phyloP scores from a whole-genome alignment of 352 stramenopile species.

The Globisporangium megalacanthum region DNA sequence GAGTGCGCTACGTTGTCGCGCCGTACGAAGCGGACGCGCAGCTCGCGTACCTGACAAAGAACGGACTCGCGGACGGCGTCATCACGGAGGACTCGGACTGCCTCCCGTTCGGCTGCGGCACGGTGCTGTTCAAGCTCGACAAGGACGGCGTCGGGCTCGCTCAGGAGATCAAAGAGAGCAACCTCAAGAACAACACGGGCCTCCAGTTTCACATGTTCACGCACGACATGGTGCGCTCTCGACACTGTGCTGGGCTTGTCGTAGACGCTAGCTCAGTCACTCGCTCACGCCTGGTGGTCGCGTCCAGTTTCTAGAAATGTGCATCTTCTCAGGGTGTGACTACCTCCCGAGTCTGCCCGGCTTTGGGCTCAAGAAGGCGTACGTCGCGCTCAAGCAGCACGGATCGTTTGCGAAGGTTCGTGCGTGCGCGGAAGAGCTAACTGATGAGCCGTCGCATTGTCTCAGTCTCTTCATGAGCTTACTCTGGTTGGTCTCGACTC shows the following conservation, averaged over 20 bases:
- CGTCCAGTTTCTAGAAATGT: slow-evolving; percentile 85
- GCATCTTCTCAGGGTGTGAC: slow-evolving; percentile 89
- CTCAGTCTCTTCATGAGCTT: background rate
- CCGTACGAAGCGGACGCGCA: slow-evolving; percentile 98
- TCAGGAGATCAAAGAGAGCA: slow-evolving; percentile 74
- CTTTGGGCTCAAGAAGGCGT: slow-evolving; percentile 81
- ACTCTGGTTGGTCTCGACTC: background rate
- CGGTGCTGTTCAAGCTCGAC: slow-evolving; percentile 96
- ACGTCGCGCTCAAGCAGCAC: slow-evolving; percentile 67
- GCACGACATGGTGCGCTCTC: slow-evolving; percentile 66
- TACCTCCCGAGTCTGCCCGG: slow-evolving; percentile 79
- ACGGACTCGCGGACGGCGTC: slow-evolving; percentile 86
- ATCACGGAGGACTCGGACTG: slow-evolving; percentile 96
- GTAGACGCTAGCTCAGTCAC: background rate
- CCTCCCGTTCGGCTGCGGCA: slow-evolving; percentile 89
- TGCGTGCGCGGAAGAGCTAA: background rate
- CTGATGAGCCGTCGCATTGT: background rate
- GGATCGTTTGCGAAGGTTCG: slow-evolving; percentile 55
- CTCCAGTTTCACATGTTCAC: slow-evolving; percentile 79
- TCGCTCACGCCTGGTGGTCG: background rate
- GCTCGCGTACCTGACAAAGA: slow-evolving; percentile 87
- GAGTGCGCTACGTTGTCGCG: slow-evolving; percentile 91
- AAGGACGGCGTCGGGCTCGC: slow-evolving; percentile 72
- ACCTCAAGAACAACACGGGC: slow-evolving; percentile 70
- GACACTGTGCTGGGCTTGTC: background rate